Evolutionary conservation across 2,329 filamentous ascomycete species (phyloP).

Genomic region (Arachnomyces sp.): DNA sequence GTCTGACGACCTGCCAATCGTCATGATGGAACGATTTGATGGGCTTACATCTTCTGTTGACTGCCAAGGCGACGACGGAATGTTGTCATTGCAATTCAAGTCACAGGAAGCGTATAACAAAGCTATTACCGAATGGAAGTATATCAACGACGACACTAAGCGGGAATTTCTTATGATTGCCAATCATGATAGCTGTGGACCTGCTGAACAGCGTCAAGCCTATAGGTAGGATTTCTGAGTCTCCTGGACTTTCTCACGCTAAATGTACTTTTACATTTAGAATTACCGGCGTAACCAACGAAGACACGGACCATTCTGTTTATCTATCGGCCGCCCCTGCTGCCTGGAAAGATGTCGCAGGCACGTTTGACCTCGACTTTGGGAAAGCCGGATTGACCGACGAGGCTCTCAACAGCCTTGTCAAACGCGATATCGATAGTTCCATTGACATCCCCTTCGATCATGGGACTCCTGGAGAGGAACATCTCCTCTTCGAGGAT

Average conservation of each 20-base stretch:
- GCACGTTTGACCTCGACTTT: conserved; percentile 14
- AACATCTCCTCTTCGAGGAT: background rate
- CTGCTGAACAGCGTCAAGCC: conserved; percentile 18
- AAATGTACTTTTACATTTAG: background rate
- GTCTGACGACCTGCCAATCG: conserved; percentile 7
- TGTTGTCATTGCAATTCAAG: conserved; percentile 19
- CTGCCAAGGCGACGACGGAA: conserved; percentile 10
- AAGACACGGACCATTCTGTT: conserved; percentile 11
- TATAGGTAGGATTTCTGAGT: conserved; percentile 12
- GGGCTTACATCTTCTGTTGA: conserved; percentile 6
- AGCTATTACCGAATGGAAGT: conserved; percentile 19
- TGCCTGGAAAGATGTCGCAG: conserved; percentile 12
- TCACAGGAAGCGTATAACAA: conserved; percentile 19
- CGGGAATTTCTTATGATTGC: conserved; percentile 22
- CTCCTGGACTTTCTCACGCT: too few relatives aligned
- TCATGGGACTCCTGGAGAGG: conserved; percentile 8
- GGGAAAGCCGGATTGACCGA: conserved; percentile 5
- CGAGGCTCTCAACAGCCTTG: conserved; percentile 5
- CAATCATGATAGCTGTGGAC: conserved; percentile 22
- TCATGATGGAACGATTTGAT: conserved; percentile 10
- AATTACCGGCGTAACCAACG: conserved; percentile 5
- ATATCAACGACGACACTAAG: conserved; percentile 19
- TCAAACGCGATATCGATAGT: conserved; percentile 5
- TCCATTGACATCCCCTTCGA: conserved; percentile 10
- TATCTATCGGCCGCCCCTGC: conserved; percentile 9